phyloP scores from a whole-genome alignment of 306 rosid genomes.

The Corylus avellana region DNA sequence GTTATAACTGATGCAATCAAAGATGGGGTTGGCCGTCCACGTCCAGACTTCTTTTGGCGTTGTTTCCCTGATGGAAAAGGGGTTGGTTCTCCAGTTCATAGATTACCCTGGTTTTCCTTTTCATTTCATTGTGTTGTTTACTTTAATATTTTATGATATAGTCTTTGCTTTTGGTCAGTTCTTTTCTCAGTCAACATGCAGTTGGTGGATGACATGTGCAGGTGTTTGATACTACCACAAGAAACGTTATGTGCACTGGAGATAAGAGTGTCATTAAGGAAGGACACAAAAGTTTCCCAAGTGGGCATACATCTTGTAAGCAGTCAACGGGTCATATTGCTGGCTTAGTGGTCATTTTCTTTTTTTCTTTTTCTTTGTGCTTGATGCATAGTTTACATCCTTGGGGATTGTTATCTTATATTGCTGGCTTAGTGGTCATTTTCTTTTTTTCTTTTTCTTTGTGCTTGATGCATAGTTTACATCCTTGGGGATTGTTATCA shows the following conservation, averaged over 20 bases:
- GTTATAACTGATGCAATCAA: constrained; percentile 90
- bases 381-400: constrained; percentile 13
- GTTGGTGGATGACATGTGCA: constrained; percentile 40
- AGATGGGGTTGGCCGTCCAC: constrained; percentile 92
- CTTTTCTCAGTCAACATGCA: constrained; percentile 21
- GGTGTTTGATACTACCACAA: constrained; percentile 61
- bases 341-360: constrained; percentile 2
- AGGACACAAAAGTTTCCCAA: constrained; percentile 97
- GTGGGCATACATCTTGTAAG: constrained; percentile 97
- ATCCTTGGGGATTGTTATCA: neutral
- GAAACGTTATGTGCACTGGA: constrained; percentile 70
- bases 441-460: neutral
- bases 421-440: constrained; percentile 8
- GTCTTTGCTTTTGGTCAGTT: constrained; percentile 23
- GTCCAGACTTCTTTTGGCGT: constrained; percentile 98
- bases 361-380: neutral
- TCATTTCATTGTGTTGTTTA: neutral
- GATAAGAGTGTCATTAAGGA: constrained; percentile 65
- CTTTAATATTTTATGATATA: constrained; percentile 3
- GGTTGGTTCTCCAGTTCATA: constrained; percentile 44
- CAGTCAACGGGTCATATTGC: constrained; percentile 11
- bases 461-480: constrained; percentile 6
- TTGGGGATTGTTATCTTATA: neutral
- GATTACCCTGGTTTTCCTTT: constrained; percentile 8
- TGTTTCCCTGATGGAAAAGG: constrained; percentile 90